These are phyloP conservation scores for Climacium dendroides DNA, from an alignment of 225 moss, liverwort and hornwort species.

Conservation along the genomic window DNA sequence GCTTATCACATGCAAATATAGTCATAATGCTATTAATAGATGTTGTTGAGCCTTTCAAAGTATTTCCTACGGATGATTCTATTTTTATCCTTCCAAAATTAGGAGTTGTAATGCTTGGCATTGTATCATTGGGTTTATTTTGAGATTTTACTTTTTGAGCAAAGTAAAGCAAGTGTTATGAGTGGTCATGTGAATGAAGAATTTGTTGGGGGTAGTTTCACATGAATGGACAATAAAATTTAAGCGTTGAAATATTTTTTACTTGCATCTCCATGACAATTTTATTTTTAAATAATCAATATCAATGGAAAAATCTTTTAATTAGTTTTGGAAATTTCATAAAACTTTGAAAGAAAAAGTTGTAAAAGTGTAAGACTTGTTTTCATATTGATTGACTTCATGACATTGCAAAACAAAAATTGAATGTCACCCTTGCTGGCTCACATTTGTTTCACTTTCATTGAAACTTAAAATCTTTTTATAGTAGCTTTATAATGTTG, in stretches of 20 bases:
- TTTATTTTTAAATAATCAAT: background rate
- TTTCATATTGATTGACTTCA: too few relatives aligned
- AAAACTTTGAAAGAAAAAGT: background rate
- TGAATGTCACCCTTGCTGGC: too few relatives aligned
- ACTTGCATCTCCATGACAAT: background rate
- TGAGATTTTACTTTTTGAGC: background rate
- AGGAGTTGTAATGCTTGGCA: background rate
- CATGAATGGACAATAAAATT: background rate
- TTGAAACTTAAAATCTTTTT: too few relatives aligned
- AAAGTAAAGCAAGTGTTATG: background rate
- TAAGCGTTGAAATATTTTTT: background rate
- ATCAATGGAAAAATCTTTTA: background rate
- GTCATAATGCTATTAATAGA: background rate
- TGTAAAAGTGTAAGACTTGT: too few relatives aligned
- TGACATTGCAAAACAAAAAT: too few relatives aligned
- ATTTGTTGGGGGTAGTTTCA: background rate
- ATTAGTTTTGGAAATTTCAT: background rate
- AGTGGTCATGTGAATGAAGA: background rate
- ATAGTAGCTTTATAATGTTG: background rate
- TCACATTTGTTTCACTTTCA: too few relatives aligned
- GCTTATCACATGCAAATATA: accelerated
- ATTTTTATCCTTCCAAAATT: background rate
- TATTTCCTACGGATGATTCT: background rate
- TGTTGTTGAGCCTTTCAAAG: background rate
- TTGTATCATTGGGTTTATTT: background rate